A percentile compares a stretch with the other conserved stretches of the same genome.
Conservation (phyloP, 305 asterid genomes). For the Rubia tinctorum region DNA sequence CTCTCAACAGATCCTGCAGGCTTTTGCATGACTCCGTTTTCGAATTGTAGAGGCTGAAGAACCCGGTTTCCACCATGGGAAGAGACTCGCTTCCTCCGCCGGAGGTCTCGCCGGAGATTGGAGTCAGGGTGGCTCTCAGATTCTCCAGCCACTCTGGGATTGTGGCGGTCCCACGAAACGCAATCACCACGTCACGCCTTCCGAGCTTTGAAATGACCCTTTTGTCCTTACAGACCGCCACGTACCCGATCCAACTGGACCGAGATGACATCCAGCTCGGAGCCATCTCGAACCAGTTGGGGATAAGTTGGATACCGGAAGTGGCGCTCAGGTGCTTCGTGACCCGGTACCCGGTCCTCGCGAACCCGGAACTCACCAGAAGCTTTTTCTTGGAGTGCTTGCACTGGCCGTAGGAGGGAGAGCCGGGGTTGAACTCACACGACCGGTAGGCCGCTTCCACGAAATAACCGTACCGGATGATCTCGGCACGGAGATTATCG, state of each 20-base stretch:
- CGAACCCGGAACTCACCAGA: slow-evolving; percentile 34
- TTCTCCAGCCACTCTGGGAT: slow-evolving; percentile 86
- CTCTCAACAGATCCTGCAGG: slow-evolving; percentile 39
- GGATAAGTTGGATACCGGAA: slow-evolving; percentile 45
- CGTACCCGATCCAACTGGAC: slow-evolving; percentile 87
- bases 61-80: slow-evolving; percentile 87
- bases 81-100: background rate
- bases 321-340: slow-evolving; percentile 58
- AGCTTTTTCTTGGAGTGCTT: slow-evolving; percentile 37
- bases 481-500: slow-evolving; percentile 61
- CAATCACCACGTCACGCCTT: slow-evolving; percentile 79
- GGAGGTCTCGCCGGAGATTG: background rate
- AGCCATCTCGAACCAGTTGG: slow-evolving; percentile 45
- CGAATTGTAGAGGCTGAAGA: slow-evolving; percentile 74
- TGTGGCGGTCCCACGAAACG: slow-evolving; percentile 84
- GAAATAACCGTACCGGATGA: slow-evolving; percentile 69
- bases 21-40: slow-evolving; percentile 34
- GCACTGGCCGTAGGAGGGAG: slow-evolving; percentile 46
- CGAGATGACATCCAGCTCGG: slow-evolving; percentile 50
- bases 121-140: slow-evolving; percentile 46
- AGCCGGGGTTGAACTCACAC: slow-evolving; percentile 67
- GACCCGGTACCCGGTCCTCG: slow-evolving; percentile 40
- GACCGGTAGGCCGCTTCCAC: slow-evolving; percentile 78
- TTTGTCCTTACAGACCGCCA: slow-evolving; percentile 76
- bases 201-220: slow-evolving; percentile 68